Conservation (phyloP, 2,329 filamentous ascomycete genomes). For the Pezicula rhizophila region DNA sequence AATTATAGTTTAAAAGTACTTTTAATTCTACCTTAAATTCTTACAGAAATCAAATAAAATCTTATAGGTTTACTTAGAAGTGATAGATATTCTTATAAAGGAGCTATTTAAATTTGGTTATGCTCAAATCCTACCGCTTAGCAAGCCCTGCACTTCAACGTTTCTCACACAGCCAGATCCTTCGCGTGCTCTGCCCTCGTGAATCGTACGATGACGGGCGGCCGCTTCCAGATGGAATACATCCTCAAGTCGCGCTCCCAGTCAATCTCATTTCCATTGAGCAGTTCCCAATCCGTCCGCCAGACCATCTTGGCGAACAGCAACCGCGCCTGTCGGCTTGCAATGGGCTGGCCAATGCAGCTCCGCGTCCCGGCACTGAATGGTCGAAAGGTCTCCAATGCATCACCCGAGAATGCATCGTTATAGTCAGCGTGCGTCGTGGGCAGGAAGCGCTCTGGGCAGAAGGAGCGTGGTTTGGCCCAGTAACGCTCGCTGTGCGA, state of each 20-base stretch:
- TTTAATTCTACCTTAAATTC: no score
- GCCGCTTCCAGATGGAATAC: neutral
- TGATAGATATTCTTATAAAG: no score
- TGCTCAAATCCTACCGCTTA: no score
- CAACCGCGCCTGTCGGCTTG: neutral
- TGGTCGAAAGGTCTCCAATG: neutral
- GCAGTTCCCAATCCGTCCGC: neutral
- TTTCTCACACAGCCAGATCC: no score
- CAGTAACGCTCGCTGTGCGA: neutral
- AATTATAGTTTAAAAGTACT: no score
- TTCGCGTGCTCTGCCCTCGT: no score
- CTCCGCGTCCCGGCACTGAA: neutral
- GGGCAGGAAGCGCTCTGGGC: neutral
- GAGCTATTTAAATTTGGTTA: no score
- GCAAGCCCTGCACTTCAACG: no score
- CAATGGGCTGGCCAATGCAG: neutral
- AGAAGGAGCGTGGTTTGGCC: neutral
- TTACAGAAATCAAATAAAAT: no score
- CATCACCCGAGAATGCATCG: neutral
- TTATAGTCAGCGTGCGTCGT: neutral
- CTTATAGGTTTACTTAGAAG: no score
- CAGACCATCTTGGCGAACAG: neutral
- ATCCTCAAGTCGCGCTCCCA: neutral
- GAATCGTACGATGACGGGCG: neutral
- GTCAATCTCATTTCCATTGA: neutral